Evolutionary conservation across 2,329 filamentous ascomycete genomes (phyloP).

Genomic region (Macrophomina phaseolina): DNA sequence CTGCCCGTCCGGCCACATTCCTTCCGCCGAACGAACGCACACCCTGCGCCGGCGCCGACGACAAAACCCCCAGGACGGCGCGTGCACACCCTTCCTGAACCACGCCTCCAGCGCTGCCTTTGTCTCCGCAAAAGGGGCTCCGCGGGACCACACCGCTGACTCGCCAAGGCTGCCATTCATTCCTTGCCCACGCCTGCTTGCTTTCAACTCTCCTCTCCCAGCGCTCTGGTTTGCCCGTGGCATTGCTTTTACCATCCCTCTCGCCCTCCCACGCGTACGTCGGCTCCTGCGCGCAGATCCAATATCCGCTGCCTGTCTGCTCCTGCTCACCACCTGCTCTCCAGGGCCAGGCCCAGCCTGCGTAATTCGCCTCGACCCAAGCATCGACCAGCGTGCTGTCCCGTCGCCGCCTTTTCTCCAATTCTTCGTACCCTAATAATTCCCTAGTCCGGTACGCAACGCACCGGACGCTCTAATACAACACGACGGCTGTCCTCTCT

Average conservation of each 20-base stretch:
- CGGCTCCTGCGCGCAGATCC: constrained; percentile 27
- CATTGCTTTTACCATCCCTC: constrained; percentile 5
- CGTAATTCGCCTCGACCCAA: constrained; percentile 24
- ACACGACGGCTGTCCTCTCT: constrained; percentile 83
- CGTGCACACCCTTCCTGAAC: constrained; percentile 14
- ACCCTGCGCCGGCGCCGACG: constrained; percentile 20
- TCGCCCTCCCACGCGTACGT: constrained; percentile 23
- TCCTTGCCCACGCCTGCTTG: constrained; percentile 10
- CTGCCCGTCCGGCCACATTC: constrained; percentile 19
- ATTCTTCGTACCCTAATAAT: constrained; percentile 29
- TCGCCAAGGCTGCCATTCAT: constrained; percentile 14
- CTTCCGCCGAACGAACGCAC: constrained; percentile 24
- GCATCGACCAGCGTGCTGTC: constrained; percentile 37
- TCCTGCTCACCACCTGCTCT: constrained; percentile 28
- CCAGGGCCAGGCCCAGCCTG: constrained; percentile 24
- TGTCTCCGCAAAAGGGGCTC: constrained; percentile 24
- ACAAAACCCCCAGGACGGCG: constrained; percentile 21
- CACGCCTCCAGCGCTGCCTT: constrained; percentile 23
- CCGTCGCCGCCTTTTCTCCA: constrained; percentile 34
- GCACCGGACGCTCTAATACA: constrained; percentile 64
- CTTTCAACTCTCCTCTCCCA: constrained; percentile 26
- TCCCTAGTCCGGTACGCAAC: constrained; percentile 47
- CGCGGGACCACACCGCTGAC: constrained; percentile 27
- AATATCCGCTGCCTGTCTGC: constrained; percentile 25
- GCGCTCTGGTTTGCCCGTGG: constrained; percentile 27